Conservation (phyloP, 345 rosid species). For the Citrus sp. region DNA sequence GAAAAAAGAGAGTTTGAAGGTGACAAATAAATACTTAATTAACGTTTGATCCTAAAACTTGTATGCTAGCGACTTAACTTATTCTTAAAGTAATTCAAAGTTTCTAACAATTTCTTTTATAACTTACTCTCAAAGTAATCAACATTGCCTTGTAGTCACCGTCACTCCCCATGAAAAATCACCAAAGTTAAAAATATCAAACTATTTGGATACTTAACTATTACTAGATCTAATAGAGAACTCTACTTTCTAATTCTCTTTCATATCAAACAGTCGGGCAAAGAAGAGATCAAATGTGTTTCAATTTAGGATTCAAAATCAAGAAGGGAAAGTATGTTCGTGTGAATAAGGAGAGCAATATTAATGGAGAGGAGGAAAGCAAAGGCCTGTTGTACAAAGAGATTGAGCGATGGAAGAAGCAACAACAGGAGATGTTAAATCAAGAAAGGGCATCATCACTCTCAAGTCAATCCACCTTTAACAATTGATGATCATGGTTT, state of each 20-base stretch:
- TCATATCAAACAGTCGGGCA: neutral
- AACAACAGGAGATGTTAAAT: constrained; percentile 24
- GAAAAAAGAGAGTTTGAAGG: neutral
- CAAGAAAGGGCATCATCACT: constrained; percentile 15
- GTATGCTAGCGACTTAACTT: constrained; percentile 36
- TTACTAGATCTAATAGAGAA: neutral
- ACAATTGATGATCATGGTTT: neutral
- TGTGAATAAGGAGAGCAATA: constrained; percentile 6
- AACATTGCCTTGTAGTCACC: constrained; percentile 27
- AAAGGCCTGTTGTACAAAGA: constrained; percentile 40
- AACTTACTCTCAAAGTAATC: constrained; percentile 28
- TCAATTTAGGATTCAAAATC: constrained; percentile 31
- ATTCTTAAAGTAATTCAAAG: constrained; percentile 21
- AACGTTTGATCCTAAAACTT: constrained; percentile 10
- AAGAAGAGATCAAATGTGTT: constrained; percentile 34
- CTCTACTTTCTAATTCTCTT: neutral
- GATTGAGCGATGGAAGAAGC: constrained; percentile 43
- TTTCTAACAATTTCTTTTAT: neutral
- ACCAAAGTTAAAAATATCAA: neutral
- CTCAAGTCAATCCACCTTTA: neutral
- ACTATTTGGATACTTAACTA: neutral
- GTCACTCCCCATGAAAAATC: constrained; percentile 11
- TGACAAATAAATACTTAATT: neutral
- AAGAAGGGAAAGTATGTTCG: constrained; percentile 32
- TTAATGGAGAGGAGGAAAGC: constrained; percentile 24